These are phyloP conservation scores for Arthrinium phaeospermum DNA, from an alignment of 2,329 filamentous ascomycete species.

Conservation along the genomic window DNA sequence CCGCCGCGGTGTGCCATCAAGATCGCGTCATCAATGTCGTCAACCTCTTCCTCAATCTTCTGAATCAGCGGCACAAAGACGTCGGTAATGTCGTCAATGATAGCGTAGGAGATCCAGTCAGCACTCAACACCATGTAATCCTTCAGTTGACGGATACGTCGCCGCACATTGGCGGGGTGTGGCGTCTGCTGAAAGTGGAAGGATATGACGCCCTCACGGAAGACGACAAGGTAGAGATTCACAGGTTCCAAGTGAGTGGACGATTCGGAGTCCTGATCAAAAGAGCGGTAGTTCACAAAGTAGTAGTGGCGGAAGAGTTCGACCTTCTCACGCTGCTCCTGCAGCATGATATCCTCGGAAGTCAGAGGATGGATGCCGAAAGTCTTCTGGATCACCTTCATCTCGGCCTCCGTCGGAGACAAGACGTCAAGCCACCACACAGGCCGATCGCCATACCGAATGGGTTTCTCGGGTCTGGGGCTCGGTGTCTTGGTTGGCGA, in stretches of 20 bases:
- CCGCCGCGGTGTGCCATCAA: slow-evolving; percentile 74
- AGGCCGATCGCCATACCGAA: slow-evolving; percentile 76
- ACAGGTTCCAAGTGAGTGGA: slow-evolving; percentile 93
- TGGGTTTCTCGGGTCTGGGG: slow-evolving; percentile 37
- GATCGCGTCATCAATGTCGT: slow-evolving; percentile 94
- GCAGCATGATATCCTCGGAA: slow-evolving; percentile 94
- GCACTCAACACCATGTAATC: slow-evolving; percentile 93
- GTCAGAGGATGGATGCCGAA: slow-evolving; percentile 97
- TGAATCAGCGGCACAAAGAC: slow-evolving; percentile 93
- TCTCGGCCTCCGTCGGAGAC: slow-evolving; percentile 89
- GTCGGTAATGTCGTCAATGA: slow-evolving; percentile 98
- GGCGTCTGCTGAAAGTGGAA: slow-evolving; percentile 98
- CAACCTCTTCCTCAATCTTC: slow-evolving; percentile 92
- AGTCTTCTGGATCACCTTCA: slow-evolving; percentile 89
- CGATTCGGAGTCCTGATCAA: slow-evolving; percentile 90
- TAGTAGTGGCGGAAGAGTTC: slow-evolving; percentile 98
- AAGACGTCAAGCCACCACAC: slow-evolving; percentile 97
- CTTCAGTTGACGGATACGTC: slow-evolving; percentile 88
- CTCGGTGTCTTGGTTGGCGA: slow-evolving; percentile 33
- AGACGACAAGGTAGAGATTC: slow-evolving; percentile 97
- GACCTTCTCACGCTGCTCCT: slow-evolving; percentile 97
- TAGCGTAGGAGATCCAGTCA: slow-evolving; percentile 98
- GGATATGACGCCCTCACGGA: slow-evolving; percentile 91
- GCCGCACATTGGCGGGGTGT: slow-evolving; percentile 93
- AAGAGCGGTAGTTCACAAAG: slow-evolving; percentile 97